These are phyloP conservation scores for Colletotrichum trifolii DNA, from an alignment of 2,329 filamentous ascomycete species.

Conservation along the genomic window DNA sequence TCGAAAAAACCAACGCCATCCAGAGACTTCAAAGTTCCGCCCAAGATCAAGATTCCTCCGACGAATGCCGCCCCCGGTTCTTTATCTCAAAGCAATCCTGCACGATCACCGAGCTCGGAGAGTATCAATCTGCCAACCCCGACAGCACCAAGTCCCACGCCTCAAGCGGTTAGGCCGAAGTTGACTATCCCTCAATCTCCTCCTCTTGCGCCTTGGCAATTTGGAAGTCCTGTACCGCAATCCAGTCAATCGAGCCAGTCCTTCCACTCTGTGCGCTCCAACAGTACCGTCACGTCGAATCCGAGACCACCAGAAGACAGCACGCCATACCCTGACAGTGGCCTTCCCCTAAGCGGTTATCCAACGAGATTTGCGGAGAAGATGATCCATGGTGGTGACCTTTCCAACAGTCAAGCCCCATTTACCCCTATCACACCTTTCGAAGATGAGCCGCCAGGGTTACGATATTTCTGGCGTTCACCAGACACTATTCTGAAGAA, in stretches of 20 bases:
- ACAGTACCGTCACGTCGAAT: slow-evolving; percentile 1
- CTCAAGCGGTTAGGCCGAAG: slow-evolving; percentile 43
- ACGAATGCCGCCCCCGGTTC: too few species aligned
- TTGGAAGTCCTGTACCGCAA: neutral
- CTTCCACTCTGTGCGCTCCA: slow-evolving; percentile 9
- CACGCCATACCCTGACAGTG: slow-evolving; percentile 35
- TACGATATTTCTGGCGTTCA: slow-evolving; percentile 40
- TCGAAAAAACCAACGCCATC: neutral
- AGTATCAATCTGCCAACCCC: slow-evolving; percentile 43
- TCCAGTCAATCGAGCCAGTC: slow-evolving; percentile 4
- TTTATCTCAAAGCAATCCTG: too few species aligned
- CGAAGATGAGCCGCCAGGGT: slow-evolving; percentile 38
- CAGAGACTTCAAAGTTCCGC: neutral
- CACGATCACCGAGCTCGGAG: neutral
- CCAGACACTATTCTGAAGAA: slow-evolving; percentile 36
- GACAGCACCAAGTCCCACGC: slow-evolving; percentile 48
- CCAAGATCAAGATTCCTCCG: slow-evolving; percentile 3
- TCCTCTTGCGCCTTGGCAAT: neutral
- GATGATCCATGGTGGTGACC: slow-evolving; percentile 38
- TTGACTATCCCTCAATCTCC: slow-evolving; percentile 28
- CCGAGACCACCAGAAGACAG: slow-evolving; percentile 18
- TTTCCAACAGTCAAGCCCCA: slow-evolving; percentile 27
- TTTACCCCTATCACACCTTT: slow-evolving; percentile 37
- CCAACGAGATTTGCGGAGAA: slow-evolving; percentile 32
- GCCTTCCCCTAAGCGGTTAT: slow-evolving; percentile 38